Percentiles rank a stretch among this genome's conserved stretches.
Conservation (phyloP, 495 filamentous ascomycete species). For the Xylaria flabelliformis region DNA sequence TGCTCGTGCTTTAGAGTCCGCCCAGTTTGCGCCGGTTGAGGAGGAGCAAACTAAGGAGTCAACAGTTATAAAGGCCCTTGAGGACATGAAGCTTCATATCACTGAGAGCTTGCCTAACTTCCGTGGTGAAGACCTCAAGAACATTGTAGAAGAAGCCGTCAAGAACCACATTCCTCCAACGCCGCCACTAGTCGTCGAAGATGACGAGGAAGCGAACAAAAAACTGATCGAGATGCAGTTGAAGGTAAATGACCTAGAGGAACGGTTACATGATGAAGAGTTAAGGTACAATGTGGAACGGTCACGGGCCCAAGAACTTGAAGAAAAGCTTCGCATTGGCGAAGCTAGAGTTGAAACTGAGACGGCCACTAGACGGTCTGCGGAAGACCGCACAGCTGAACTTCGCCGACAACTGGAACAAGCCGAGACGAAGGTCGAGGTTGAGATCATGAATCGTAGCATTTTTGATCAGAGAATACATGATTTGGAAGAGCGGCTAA, state of each 20-base stretch:
- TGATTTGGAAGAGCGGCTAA: conserved; percentile 54
- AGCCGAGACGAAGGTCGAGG: conserved; percentile 58
- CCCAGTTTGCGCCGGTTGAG: conserved; percentile 35
- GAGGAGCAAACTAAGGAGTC: conserved; percentile 32
- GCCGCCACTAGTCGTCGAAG: conserved; percentile 40
- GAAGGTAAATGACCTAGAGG: conserved; percentile 46
- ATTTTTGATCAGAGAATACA: conserved; percentile 52
- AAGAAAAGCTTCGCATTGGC: conserved; percentile 53
- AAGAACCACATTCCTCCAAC: conserved; percentile 54
- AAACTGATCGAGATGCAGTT: conserved; percentile 49
- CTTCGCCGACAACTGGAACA: conserved; percentile 53
- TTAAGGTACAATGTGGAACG: conserved; percentile 38
- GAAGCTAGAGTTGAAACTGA: conserved; percentile 51
- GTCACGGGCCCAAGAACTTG: conserved; percentile 44
- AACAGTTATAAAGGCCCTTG: conserved; percentile 45
- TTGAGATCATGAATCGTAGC: conserved; percentile 59
- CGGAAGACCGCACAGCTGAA: conserved; percentile 52
- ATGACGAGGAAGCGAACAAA: conserved; percentile 45
- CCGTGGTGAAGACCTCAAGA: conserved; percentile 62
- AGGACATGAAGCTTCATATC: conserved; percentile 58
- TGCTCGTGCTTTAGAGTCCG: conserved; percentile 33
- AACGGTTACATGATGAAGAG: conserved; percentile 40
- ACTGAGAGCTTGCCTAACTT: conserved; percentile 51
- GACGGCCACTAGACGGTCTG: conserved; percentile 45
- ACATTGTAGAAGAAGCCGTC: conserved; percentile 65